Evolutionary conservation across 441 rosid genomes (phyloP).

Genomic region (Geranium incanum): DNA sequence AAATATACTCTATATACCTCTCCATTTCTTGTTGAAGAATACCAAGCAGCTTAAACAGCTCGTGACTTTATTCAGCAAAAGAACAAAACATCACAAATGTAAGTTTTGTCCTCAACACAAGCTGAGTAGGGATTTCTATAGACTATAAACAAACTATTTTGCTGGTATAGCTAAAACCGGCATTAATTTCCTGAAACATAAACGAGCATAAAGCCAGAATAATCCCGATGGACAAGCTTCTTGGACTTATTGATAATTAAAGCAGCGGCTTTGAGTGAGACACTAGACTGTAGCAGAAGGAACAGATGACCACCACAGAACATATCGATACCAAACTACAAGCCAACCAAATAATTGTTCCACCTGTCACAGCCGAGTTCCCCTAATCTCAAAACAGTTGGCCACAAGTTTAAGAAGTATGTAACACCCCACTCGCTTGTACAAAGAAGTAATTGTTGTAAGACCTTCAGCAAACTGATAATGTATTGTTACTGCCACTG

Average conservation of each 20-base stretch:
- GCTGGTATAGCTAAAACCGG: constrained; percentile 34
- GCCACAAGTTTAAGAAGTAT: constrained; percentile 36
- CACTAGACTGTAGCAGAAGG: constrained; percentile 22
- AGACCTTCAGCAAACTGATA: constrained; percentile 22
- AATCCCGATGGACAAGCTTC: constrained; percentile 36
- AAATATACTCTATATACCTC: constrained; percentile 47
- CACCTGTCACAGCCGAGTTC: constrained; percentile 28
- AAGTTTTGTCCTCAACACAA: constrained; percentile 33
- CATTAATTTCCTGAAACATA: constrained; percentile 29
- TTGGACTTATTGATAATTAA: constrained; percentile 43
- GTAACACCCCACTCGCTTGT: constrained; percentile 4
- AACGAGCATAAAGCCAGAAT: constrained; percentile 26
- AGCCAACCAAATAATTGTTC: constrained; percentile 27
- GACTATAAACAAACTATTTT: constrained; percentile 23
- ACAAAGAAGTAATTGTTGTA: constrained; percentile 23
- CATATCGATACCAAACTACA: constrained; percentile 36
- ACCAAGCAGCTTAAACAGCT: constrained; percentile 23
- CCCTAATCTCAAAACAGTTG: constrained; percentile 27
- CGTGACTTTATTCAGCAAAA: constrained; percentile 42
- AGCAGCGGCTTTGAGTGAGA: constrained; percentile 31
- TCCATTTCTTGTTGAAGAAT: constrained; percentile 62
- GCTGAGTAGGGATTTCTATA: constrained; percentile 23
- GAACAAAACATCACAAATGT: constrained; percentile 26
- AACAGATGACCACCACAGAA: constrained; percentile 20
- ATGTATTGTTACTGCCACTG: constrained; percentile 29